These are phyloP conservation scores for Ochetophila trinervis DNA, from an alignment of 306 rosid genomes.

Conservation along the genomic window DNA sequence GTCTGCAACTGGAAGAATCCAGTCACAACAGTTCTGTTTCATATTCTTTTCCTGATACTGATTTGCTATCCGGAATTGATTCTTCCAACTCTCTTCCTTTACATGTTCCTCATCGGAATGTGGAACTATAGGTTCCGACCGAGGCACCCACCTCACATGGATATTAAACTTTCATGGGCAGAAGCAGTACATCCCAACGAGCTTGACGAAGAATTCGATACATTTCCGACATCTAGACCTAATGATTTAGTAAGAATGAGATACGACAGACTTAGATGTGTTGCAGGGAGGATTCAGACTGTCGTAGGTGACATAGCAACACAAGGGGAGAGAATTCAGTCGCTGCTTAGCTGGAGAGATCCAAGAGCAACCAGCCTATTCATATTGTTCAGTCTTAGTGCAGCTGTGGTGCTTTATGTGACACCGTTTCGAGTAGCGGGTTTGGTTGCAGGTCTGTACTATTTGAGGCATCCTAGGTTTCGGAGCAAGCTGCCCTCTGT, in stretches of 20 bases:
- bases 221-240: slow-evolving; percentile 72
- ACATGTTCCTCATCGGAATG: slow-evolving; percentile 90
- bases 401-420: slow-evolving; percentile 66
- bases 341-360: slow-evolving; percentile 88
- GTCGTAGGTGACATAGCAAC: slow-evolving; percentile 96
- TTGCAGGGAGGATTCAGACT: slow-evolving; percentile 88
- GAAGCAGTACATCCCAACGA: slow-evolving; percentile 77
- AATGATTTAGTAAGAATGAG: slow-evolving; percentile 72
- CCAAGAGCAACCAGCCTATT: slow-evolving; percentile 86
- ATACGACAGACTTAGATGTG: slow-evolving; percentile 85
- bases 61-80: slow-evolving; percentile 85
- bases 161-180: slow-evolving; percentile 84
- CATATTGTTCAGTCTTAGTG: slow-evolving; percentile 56
- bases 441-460: slow-evolving; percentile 61
- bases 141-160: slow-evolving; percentile 83
- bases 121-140: slow-evolving; percentile 87
- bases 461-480: slow-evolving; percentile 75
- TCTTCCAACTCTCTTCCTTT: slow-evolving; percentile 79
- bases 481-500: slow-evolving; percentile 80
- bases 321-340: slow-evolving; percentile 89
- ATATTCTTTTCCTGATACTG: slow-evolving; percentile 68
- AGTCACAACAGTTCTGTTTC: slow-evolving; percentile 71
- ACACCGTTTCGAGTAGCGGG: slow-evolving; percentile 79
- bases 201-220: slow-evolving; percentile 94
- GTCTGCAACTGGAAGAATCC: slow-evolving; percentile 85